Conservation (phyloP, 106 monocot species). For the Dioscorea zingiberensis region DNA sequence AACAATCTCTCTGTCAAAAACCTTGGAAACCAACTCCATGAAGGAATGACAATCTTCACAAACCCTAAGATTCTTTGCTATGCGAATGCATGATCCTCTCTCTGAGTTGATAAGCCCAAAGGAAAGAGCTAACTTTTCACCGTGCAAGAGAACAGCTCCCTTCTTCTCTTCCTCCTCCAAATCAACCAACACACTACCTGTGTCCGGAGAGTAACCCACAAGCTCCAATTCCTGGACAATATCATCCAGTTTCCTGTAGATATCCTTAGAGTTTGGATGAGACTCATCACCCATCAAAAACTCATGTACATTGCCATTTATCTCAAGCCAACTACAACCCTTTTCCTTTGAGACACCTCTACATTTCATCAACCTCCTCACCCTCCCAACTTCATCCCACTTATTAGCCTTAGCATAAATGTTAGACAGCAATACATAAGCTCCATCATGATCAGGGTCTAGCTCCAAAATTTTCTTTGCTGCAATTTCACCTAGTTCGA, state of each 20-base stretch:
- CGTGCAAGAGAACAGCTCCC: constrained; percentile 39
- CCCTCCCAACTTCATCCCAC: constrained; percentile 36
- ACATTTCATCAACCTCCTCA: constrained; percentile 45
- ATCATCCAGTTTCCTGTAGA: constrained; percentile 41
- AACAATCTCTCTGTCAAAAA: constrained; percentile 28
- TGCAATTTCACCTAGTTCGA: constrained; percentile 40
- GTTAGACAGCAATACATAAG: constrained; percentile 58
- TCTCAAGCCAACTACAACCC: constrained; percentile 47
- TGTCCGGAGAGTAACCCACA: constrained; percentile 45
- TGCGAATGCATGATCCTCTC: constrained; percentile 23
- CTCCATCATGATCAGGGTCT: constrained; percentile 46
- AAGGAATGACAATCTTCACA: constrained; percentile 55
- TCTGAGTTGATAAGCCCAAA: constrained; percentile 32
- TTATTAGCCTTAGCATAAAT: constrained; percentile 41
- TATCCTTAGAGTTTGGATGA: constrained; percentile 38
- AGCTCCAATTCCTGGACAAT: constrained; percentile 32
- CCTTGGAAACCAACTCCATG: constrained; percentile 31
- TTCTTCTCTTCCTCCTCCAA: constrained; percentile 56
- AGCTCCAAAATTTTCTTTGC: constrained; percentile 46
- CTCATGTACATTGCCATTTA: constrained; percentile 32
- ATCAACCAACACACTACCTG: constrained; percentile 37
- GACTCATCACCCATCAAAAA: constrained; percentile 28
- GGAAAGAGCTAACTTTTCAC: constrained; percentile 63
- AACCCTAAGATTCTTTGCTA: constrained; percentile 42
- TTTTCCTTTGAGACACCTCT: constrained; percentile 39